phyloP scores from a whole-genome alignment of 108 stramenopile genomes.

The Conticribra weissflogii region DNA sequence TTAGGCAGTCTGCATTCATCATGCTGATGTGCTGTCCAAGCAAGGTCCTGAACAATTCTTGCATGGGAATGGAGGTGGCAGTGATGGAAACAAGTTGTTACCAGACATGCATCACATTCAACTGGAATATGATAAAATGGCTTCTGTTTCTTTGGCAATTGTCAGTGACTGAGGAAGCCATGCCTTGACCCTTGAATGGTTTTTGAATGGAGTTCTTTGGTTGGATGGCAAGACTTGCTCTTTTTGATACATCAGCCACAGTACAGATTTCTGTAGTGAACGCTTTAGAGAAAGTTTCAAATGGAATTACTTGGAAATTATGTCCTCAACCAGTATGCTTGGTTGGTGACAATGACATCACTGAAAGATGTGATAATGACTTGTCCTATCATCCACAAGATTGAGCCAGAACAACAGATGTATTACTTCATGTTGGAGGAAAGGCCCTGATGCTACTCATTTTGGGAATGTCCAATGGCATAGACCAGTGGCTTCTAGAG shows the following conservation, averaged over 20 bases:
- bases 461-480: constrained; percentile 31
- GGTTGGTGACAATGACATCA: neutral
- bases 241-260: constrained; percentile 26
- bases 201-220: constrained; percentile 20
- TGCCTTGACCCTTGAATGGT: constrained; percentile 19
- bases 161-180: constrained; percentile 6
- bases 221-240: constrained; percentile 35
- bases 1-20: neutral
- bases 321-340: neutral
- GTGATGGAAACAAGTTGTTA: no score
- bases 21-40: constrained; percentile 34
- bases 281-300: constrained; percentile 18
- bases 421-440: constrained; percentile 19
- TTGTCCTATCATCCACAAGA: no score
- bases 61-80: neutral
- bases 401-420: neutral
- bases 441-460: constrained; percentile 26
- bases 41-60: neutral
- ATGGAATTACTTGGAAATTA: constrained; percentile 30
- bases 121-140: neutral
- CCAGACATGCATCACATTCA: neutral
- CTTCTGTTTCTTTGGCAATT: no score
- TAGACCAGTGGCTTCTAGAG: constrained; percentile 8
- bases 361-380: no score
- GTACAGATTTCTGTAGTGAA: constrained; percentile 29